Conservation (phyloP, 352 stramenopile species). For the Phytophthora multivora region DNA sequence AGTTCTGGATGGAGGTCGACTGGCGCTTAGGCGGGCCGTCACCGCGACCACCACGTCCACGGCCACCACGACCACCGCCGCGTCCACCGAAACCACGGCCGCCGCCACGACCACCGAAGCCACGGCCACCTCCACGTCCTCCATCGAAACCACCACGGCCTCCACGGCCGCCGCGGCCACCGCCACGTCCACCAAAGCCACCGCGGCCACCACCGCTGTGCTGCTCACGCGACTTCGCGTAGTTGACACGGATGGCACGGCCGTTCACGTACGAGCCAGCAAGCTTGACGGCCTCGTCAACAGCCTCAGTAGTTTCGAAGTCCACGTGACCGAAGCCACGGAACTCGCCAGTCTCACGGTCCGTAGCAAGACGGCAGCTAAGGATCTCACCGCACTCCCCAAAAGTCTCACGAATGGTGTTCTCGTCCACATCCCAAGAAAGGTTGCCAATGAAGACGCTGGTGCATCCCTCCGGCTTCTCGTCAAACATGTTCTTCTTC, state of each 20-base stretch:
- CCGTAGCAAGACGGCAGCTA: slow-evolving; percentile 94
- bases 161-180: slow-evolving; percentile 68
- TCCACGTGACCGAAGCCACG: slow-evolving; percentile 98
- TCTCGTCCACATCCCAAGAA: slow-evolving; percentile 96
- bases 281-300: slow-evolving; percentile 92
- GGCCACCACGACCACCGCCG: slow-evolving; percentile 60
- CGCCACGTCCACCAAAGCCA: slow-evolving; percentile 60
- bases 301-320: slow-evolving; percentile 94
- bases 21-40: slow-evolving; percentile 86
- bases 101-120: slow-evolving; percentile 36
- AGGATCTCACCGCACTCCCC: slow-evolving; percentile 95
- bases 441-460: slow-evolving; percentile 99
- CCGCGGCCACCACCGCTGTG: slow-evolving; percentile 39
- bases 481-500: slow-evolving; percentile 84
- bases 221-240: slow-evolving; percentile 81
- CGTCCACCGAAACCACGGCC: slow-evolving; percentile 59
- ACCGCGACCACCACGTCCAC: slow-evolving; percentile 57
- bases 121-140: slow-evolving; percentile 60
- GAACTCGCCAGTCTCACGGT: slow-evolving; percentile 98
- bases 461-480: slow-evolving; percentile 95
- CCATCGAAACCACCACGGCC: slow-evolving; percentile 49
- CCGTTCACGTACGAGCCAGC: slow-evolving; percentile 93
- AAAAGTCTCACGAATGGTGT: slow-evolving; percentile 93
- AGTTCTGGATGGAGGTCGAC: slow-evolving; percentile 91
- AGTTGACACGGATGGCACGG: slow-evolving; percentile 95